phyloP scores from a whole-genome alignment of 495 filamentous ascomycete genomes.

The Chaetomidium leptoderma region DNA sequence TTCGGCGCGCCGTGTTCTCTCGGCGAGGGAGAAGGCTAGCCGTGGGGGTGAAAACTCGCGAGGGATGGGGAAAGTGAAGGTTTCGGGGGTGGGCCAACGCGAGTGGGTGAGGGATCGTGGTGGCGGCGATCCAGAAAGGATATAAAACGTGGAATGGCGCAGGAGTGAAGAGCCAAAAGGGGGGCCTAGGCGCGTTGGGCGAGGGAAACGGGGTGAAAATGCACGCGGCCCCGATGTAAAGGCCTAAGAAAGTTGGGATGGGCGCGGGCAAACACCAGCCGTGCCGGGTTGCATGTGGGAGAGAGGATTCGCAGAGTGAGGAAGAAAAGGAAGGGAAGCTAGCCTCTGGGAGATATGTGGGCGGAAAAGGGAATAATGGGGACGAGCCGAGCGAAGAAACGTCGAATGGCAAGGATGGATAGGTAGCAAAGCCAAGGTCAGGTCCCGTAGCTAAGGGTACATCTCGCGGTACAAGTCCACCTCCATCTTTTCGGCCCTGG shows the following conservation, averaged over 20 bases:
- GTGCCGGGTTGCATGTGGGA: conserved; percentile 22
- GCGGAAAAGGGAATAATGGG: conserved; percentile 38
- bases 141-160: conserved; percentile 11
- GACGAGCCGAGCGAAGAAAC: conserved; percentile 30
- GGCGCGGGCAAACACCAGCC: conserved; percentile 19
- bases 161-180: background rate
- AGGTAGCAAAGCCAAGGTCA: conserved; percentile 18
- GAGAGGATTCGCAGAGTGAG: conserved; percentile 18
- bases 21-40: background rate
- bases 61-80: background rate
- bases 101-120: conserved; percentile 7
- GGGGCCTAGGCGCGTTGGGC: background rate
- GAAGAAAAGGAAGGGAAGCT: conserved; percentile 27
- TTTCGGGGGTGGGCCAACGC: conserved; percentile 10
- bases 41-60: background rate
- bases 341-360: conserved; percentile 27
- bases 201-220: conserved; percentile 2
- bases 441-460: conserved; percentile 17
- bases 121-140: conserved; percentile 15
- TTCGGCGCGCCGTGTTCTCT: background rate
- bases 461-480: conserved; percentile 16
- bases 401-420: conserved; percentile 27
- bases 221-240: conserved; percentile 1
- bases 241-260: background rate
- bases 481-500: conserved; percentile 1